Conservation (phyloP, 2,329 filamentous ascomycete genomes). For the Exophiala oligosperma region DNA sequence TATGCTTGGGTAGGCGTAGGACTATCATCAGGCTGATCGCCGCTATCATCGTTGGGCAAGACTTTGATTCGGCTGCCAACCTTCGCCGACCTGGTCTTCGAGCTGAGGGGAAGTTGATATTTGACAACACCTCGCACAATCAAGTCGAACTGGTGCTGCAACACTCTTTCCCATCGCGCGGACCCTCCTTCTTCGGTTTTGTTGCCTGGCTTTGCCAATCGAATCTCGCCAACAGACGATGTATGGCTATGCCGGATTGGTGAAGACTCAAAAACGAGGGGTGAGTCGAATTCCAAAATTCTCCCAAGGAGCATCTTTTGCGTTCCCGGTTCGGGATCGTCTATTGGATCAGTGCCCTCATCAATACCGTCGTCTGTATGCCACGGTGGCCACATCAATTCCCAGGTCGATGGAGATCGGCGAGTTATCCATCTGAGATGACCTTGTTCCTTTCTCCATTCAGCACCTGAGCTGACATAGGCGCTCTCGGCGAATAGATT, state of each 20-base stretch:
- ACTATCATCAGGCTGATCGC: constrained; percentile 12
- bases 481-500: constrained; percentile 94
- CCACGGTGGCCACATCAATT: constrained; percentile 24
- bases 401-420: constrained; percentile 21
- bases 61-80: constrained; percentile 44
- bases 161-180: constrained; percentile 84
- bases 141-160: constrained; percentile 89
- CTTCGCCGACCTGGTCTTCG: constrained; percentile 53
- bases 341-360: constrained; percentile 62
- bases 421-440: constrained; percentile 29
- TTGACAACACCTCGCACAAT: constrained; percentile 89
- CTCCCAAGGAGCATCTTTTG: constrained; percentile 92
- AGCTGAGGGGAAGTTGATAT: constrained; percentile 67
- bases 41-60: constrained; percentile 37
- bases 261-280: constrained; percentile 84
- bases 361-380: constrained; percentile 44
- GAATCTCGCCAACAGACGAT: constrained; percentile 77
- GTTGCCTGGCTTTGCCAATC: constrained; percentile 81
- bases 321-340: constrained; percentile 59
- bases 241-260: constrained; percentile 75
- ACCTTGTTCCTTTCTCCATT: constrained; percentile 31
- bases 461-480: constrained; percentile 62
- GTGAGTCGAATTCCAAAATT: constrained; percentile 82
- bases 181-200: constrained; percentile 78
- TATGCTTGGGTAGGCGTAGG: neutral